Evolutionary conservation across 495 filamentous ascomycete genomes (phyloP).

Genomic region (Penicillium dipodomyicola): DNA sequence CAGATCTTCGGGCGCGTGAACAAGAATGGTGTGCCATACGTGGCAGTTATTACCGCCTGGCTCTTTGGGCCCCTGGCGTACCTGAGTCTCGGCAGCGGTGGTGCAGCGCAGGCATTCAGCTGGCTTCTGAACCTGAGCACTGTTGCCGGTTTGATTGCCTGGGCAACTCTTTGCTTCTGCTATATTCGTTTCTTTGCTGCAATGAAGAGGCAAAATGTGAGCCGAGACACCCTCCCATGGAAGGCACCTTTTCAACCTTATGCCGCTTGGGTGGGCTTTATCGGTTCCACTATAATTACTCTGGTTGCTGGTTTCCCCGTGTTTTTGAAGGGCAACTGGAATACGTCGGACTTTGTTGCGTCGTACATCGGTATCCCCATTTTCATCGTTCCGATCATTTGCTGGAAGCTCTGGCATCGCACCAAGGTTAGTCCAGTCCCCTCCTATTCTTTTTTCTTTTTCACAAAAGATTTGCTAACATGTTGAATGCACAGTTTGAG

Average conservation of each 20-base stretch:
- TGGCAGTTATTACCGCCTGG: slow-evolving; percentile 34
- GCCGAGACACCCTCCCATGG: slow-evolving; percentile 56
- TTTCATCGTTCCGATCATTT: slow-evolving; percentile 55
- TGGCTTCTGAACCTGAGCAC: slow-evolving; percentile 62
- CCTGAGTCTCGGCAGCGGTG: slow-evolving; percentile 42
- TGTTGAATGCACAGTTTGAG: slow-evolving; percentile 18
- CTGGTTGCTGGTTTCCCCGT: slow-evolving; percentile 43
- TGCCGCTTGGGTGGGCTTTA: slow-evolving; percentile 57
- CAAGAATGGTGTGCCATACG: slow-evolving; percentile 37
- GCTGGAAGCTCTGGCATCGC: slow-evolving; percentile 58
- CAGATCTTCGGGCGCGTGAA: slow-evolving; percentile 34
- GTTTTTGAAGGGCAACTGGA: slow-evolving; percentile 39
- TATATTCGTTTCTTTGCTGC: slow-evolving; percentile 63
- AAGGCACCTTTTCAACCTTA: slow-evolving; percentile 60
- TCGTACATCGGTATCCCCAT: slow-evolving; percentile 57
- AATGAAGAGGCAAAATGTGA: slow-evolving; percentile 56
- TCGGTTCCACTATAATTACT: slow-evolving; percentile 51
- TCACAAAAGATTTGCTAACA: slow-evolving; percentile 5
- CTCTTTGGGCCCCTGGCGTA: slow-evolving; percentile 34
- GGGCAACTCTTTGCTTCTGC: slow-evolving; percentile 57
- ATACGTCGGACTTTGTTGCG: slow-evolving; percentile 51
- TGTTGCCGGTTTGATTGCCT: slow-evolving; percentile 60
- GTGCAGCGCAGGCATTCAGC: slow-evolving; percentile 48
- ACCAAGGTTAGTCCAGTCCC: slow-evolving; percentile 37
- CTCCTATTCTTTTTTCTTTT: neutral